Conservation (phyloP, 306 rosid species). For the Cicer judaicum region DNA sequence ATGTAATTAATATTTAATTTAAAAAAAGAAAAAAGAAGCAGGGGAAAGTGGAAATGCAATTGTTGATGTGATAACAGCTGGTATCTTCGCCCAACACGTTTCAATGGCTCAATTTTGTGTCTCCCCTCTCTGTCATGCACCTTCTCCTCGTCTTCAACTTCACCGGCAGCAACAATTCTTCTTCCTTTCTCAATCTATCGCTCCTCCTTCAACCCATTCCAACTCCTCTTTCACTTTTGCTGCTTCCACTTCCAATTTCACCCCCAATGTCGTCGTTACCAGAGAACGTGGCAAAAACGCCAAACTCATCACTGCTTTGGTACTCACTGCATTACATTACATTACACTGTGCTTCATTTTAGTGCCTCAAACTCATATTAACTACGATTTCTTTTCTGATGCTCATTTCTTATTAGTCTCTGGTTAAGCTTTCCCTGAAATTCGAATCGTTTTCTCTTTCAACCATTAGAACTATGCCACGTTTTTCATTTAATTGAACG, state of each 20-base stretch:
- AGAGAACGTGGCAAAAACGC: conserved; percentile 97
- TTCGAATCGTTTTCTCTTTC: background rate
- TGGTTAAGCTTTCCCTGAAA: no score
- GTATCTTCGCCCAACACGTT: conserved; percentile 67
- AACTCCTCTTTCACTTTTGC: conserved; percentile 35
- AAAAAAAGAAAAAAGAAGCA: no score
- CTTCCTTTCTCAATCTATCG: conserved; percentile 38
- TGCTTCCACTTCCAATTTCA: conserved; percentile 40
- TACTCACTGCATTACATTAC: conserved; percentile 37
- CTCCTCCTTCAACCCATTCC: conserved; percentile 41
- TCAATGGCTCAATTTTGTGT: conserved; percentile 69
- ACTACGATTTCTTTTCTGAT: background rate
- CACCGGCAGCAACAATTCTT: conserved; percentile 55
- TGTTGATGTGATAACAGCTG: conserved; percentile 55
- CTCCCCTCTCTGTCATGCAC: conserved; percentile 39
- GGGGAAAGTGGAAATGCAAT: background rate
- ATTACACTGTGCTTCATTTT: conserved; percentile 30
- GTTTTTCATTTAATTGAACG: conserved; percentile 9
- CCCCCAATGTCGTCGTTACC: conserved; percentile 81
- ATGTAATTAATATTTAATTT: no score
- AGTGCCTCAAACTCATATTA: background rate
- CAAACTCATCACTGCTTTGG: conserved; percentile 89
- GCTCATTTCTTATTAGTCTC: no score
- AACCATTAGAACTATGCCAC: background rate
- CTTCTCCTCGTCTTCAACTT: conserved; percentile 48